These are phyloP conservation scores for Trichosporon asahii DNA, from an alignment of 1,284 basidiomycete species.

Conservation along the genomic window DNA sequence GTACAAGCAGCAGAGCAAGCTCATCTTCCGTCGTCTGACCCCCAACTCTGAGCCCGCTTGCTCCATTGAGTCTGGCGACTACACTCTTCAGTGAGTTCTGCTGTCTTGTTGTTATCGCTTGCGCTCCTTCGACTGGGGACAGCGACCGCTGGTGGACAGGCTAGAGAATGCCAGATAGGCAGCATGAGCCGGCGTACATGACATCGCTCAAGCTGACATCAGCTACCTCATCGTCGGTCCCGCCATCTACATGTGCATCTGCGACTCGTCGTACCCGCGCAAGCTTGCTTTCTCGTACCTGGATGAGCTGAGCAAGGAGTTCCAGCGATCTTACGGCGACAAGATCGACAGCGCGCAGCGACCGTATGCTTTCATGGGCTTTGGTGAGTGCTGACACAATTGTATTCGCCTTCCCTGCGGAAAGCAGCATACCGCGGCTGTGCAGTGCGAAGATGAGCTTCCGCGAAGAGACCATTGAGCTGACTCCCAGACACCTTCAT, in stretches of 20 bases:
- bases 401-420: too few species aligned
- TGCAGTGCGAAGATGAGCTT: too few species aligned
- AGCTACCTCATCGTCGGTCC: conserved; percentile 93
- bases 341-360: conserved; percentile 80
- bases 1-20: conserved; percentile 97
- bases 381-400: conserved; percentile 72
- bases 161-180: too few species aligned
- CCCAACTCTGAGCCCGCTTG: conserved; percentile 91
- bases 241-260: conserved; percentile 92
- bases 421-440: too few species aligned
- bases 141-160: too few species aligned
- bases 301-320: conserved; percentile 95
- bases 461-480: not conserved
- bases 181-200: too few species aligned
- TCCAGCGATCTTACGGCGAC: conserved; percentile 80
- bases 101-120: too few species aligned
- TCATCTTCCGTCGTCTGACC: conserved; percentile 89
- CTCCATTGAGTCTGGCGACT: conserved; percentile 92
- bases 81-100: conserved; percentile 76
- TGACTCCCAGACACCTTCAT: conserved; percentile 82
- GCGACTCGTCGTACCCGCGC: conserved; percentile 94
- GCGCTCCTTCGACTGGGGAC: too few species aligned
- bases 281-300: conserved; percentile 97
- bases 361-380: conserved; percentile 94
- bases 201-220: conserved; percentile 24